Evolutionary conservation across 2,329 filamentous ascomycete species (phyloP), one percentile per base, ranked within the genome.

Genomic region (Penicillium sp.): DNA sequence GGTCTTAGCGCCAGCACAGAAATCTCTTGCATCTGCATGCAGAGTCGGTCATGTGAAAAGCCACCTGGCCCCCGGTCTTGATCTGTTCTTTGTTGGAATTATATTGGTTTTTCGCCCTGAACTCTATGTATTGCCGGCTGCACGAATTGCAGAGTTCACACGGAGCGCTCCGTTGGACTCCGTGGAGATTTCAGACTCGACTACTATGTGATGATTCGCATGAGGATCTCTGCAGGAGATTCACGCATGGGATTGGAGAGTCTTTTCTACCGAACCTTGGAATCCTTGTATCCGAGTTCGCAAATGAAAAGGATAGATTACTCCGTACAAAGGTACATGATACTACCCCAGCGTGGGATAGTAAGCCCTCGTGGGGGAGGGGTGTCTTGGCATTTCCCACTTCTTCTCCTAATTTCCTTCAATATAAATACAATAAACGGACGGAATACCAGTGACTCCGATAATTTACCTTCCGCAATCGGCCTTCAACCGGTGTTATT

Each of bases 11-110:
- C 61, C 63, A 63, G 57, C 61, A 54, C 55, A 61, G 57, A 37
- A 56, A 61, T 68, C 66, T 70, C 67, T 61, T 69, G 67, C 64
- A 63, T 59, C 52, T 67, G 66, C 69, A 71, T 71, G 69, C 69
- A 71, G 67, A 69, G 58, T 60, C 40, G 61, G 68, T 71, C 69
- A 71, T 71, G 69, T 71, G 69, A 68, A 55, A 53, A 61, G 38
- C 42, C 52, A 53, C 59, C 54, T 48, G 31, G 40, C 43, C 22
- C 22, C 22, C 35, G 56, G 44, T n/a, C n/a, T n/a, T 26, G 33
- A 38, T 43, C 36, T 54, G 36, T 57, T 12, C 22, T 37, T 30
- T 33, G 42, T 22, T 14, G 10, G 22, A 3, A 19, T 31, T 5
- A 44, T 44, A 30, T 8, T 12, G 17, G 10, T 14, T 5, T 41